Evolutionary conservation across 148 eudicot species (phyloP), one percentile per base, ranked within the genome.

Genomic region (Spergularia bocconei): DNA sequence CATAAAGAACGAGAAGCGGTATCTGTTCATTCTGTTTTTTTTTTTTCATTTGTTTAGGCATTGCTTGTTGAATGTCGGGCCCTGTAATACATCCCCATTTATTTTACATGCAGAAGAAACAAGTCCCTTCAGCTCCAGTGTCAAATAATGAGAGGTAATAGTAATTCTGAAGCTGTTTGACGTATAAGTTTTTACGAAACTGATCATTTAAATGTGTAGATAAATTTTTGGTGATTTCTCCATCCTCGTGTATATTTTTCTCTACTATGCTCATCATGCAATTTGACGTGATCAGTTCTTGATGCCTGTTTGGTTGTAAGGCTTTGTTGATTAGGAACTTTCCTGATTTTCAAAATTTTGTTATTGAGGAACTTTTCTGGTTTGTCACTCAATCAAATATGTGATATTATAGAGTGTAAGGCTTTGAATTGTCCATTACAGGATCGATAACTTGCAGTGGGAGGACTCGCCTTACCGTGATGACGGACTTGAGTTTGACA

Each of bases 41-140:
- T n/a, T n/a, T n/a, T n/a, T n/a, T n/a, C 44, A 11, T 50, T 65
- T 14, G 53, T 74, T 39, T 41, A 7, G 20, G 29, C 47, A n/a
- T 44, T 29, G 16, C 75, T 25, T 70, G 48, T 75, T 78, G 21
- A 53, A 52, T 63, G n/a, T 56, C 44, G 9, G 47, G 15, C 72
- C 63, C 12, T 44, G 9, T 19, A 19, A 13, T 9, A 11, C 59
- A 62, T n/a, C 57, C 20, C 54, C 11, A 73, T 61, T n/a, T 56
- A n/a, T n/a, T n/a, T n/a, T 15, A 16, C 38, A 19, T 85, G 79
- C 86, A 91, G 97, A 89, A 84, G 81, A 91, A 86, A 76, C 82
- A 82, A 63, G 85, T 77, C 52, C 78, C 74, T 56, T 70, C 77
- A 52, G 73, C 63, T 29, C 78, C 82, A 52, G 65, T 80, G 41